Evolutionary conservation across 140 eudicot genomes (phyloP).

Genomic region (Oenanthe javanica): DNA sequence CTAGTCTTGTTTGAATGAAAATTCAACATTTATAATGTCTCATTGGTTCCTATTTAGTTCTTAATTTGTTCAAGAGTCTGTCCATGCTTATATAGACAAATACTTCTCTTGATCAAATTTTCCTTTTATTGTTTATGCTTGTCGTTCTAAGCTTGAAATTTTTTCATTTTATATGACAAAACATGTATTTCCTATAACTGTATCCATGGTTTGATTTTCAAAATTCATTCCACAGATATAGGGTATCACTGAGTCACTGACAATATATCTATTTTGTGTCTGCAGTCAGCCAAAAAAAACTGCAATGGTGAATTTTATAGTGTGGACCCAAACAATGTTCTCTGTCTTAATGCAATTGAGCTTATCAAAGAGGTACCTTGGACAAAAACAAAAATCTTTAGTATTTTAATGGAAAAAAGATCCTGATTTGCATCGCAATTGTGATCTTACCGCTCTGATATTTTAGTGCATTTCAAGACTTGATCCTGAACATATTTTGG

Average conservation of each 20-base stretch:
- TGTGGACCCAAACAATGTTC: conserved; percentile 17
- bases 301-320: conserved; percentile 22
- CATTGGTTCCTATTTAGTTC: background rate
- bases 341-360: conserved; percentile 14
- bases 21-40: background rate
- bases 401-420: background rate
- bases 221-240: background rate
- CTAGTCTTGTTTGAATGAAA: background rate
- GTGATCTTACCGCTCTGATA: background rate
- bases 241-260: background rate
- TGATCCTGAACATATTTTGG: conserved; percentile 4
- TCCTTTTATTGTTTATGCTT: background rate
- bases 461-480: conserved; percentile 6
- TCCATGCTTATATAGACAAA: background rate
- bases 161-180: background rate
- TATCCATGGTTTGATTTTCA: background rate
- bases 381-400: background rate
- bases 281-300: conserved; percentile 17
- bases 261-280: background rate
- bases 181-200: background rate
- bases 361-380: conserved; percentile 5
- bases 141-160: background rate
- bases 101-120: background rate
- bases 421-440: background rate
- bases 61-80: background rate